Evolutionary conservation across 2,329 filamentous ascomycete genomes (phyloP), one percentile per base, ranked within the genome.

Genomic region (Colletotrichum viniferum): DNA sequence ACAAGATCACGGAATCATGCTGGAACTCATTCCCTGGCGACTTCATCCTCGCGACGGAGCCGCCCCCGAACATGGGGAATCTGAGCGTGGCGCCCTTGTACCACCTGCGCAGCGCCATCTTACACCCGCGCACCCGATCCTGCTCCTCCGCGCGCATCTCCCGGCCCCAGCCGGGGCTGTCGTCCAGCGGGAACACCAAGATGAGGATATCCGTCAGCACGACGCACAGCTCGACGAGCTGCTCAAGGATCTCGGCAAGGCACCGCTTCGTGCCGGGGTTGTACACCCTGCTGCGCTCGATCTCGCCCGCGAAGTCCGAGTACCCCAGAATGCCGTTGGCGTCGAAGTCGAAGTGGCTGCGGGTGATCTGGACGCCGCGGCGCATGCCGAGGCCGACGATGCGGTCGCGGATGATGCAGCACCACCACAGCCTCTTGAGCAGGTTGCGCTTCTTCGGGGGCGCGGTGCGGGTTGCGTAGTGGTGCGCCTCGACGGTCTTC

Each of bases 371-470:
- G n/a, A 88, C 83, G 55, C 85, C 85, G 13, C 88, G 84, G n/a
- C 88, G 85, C 75, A 90, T 84, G 5, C 88, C 86, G 10, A 91
- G 82, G 5, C 86, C 84, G 30, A 90, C 77, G 21, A 88, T 87
- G 52, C 88, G 85, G 78, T 90, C 89, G 13, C 89, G 86, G 7
- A 90, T 83, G 55, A 90, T 83, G 73, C 88, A 89, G 73, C 87
- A 88, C 88, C 89, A 90, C 88, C 88, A 90, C 9, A 91, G 80
- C 3, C 88, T 83, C 79, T 90, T 90, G 36, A 87, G 83, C 9
- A 84, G 81, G 75, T 85, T 83, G 70, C 85, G 82, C 74, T 85
- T 84, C 76, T 83, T 82, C 12, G 81, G 77, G 60, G 85, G 81
- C 12, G 83, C 77, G 1, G 83, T 81, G 4, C 78, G 83, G 76